Evolutionary conservation across 306 rosid species (phyloP), one percentile per base, ranked within the genome.

Genomic region (Quercus agrifolia): DNA sequence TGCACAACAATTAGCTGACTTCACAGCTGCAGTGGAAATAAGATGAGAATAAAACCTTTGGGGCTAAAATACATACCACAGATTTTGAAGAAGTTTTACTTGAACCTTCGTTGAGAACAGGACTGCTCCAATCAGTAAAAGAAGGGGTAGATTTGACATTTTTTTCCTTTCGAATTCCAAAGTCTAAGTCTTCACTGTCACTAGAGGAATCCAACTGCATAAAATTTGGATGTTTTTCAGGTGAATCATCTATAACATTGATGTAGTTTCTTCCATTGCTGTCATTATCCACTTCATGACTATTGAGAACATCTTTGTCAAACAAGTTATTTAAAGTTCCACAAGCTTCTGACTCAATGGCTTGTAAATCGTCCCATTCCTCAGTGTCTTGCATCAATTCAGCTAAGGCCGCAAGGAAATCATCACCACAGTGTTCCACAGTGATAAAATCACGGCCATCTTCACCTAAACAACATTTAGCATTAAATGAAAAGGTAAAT

Each of bases 381-480:
- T 92, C 99, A 15, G 83, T 82, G 77, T 86, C 89, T 72, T 80
- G 91, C 75, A 85, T 76, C 0, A 92, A 87, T 59, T 95, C 97
- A 35, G 96, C 97, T 54, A 95, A 71, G 12, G 90, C 84, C 9
- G 85, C 83, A 27, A 95, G 89, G 59, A 92, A 95, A 91, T 92
- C 99, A 78, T 95, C 98, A 54, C 99, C 99, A 58, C 97, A 95
- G 71, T 87, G 78, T 85, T 92, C 99, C 49, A 95, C 99, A 41
- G 95, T 87, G 85, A 95, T 78, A 76, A 95, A 95, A 81, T 91
- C 96, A 17, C 70, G 78, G 57, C 99, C 99, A 62, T 92, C 97
- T 0, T 95, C 96, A 0, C 99, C 99, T 94, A 44, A 76, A 73
- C 15, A 62, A 74, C 54, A 74, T 13, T 67, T 19, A 51, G n/a